Evolutionary conservation across 2,329 filamentous ascomycete species (phyloP).

Genomic region (Penicillium polonicum): DNA sequence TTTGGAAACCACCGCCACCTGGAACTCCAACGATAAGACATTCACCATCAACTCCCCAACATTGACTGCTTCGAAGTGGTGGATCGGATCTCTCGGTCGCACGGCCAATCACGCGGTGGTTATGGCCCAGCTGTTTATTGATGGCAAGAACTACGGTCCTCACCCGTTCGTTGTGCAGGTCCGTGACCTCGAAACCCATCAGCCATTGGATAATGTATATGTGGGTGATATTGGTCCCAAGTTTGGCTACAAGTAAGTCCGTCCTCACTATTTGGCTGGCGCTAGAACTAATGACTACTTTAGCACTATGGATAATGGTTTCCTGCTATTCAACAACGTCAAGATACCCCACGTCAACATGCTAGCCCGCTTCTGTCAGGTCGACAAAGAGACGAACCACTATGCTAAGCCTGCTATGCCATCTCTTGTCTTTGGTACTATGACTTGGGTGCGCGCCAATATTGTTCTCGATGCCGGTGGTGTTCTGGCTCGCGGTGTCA

Average conservation of each 20-base stretch:
- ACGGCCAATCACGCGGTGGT: constrained; percentile 76
- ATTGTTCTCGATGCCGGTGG: constrained; percentile 73
- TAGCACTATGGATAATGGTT: constrained; percentile 77
- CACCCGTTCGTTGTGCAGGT: constrained; percentile 79
- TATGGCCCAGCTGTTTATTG: constrained; percentile 72
- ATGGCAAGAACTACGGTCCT: constrained; percentile 67
- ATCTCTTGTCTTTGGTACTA: constrained; percentile 69
- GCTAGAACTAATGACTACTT: constrained; percentile 5
- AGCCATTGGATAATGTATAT: constrained; percentile 67
- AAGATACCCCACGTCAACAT: constrained; percentile 74
- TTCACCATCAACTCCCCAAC: constrained; percentile 72
- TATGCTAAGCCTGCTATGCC: constrained; percentile 67
- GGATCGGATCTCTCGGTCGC: constrained; percentile 75
- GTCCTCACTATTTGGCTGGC: not conserved
- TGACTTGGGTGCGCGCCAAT: constrained; percentile 71
- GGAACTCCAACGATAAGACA: constrained; percentile 70
- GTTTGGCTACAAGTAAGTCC: constrained; percentile 65
- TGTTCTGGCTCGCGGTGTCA: constrained; percentile 71
- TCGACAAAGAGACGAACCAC: constrained; percentile 66
- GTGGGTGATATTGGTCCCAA: constrained; percentile 81
- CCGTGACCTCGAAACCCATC: constrained; percentile 66
- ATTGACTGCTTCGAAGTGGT: constrained; percentile 78
- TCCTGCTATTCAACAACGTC: constrained; percentile 72
- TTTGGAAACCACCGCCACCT: constrained; percentile 70
- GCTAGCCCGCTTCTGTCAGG: constrained; percentile 67